Evolutionary conservation across 73 alveolate species (phyloP).

Genomic region (Paramecium sonneborni): DNA sequence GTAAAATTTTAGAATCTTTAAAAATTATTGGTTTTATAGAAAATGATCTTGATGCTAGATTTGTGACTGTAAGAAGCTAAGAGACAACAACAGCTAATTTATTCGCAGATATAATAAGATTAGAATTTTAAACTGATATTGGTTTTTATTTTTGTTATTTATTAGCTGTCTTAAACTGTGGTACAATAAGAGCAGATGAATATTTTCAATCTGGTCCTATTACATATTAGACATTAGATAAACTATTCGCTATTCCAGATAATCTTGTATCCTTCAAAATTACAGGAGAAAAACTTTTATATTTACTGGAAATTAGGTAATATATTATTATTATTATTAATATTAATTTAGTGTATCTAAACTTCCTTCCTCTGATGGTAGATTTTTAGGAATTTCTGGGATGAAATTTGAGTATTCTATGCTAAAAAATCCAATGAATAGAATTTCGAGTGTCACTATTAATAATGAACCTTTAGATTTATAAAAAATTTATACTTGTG

Average conservation of each 20-base stretch:
- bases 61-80: constrained; percentile 58
- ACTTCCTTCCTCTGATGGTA: constrained; percentile 74
- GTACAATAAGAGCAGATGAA: constrained; percentile 77
- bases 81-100: too few relatives aligned
- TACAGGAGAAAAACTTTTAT: constrained; percentile 66
- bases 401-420: constrained; percentile 65
- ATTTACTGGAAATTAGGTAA: constrained; percentile 75
- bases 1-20: constrained; percentile 20
- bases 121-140: constrained; percentile 71
- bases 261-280: constrained; percentile 63
- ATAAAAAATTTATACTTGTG: constrained; percentile 63
- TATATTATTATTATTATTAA: neutral
- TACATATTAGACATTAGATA: constrained; percentile 66
- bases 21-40: constrained; percentile 67
- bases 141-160: neutral
- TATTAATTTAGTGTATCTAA: constrained; percentile 49
- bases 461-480: constrained; percentile 66
- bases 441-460: constrained; percentile 62
- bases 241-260: constrained; percentile 77
- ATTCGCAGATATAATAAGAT: too few relatives aligned
- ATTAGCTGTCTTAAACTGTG: constrained; percentile 71
- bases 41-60: constrained; percentile 75
- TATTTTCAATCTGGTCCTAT: constrained; percentile 69
- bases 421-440: constrained; percentile 46
- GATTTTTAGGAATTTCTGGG: constrained; percentile 75